Base-by-base conservation (phyloP, 441 rosid species). In the Breynia disticha region DNA sequence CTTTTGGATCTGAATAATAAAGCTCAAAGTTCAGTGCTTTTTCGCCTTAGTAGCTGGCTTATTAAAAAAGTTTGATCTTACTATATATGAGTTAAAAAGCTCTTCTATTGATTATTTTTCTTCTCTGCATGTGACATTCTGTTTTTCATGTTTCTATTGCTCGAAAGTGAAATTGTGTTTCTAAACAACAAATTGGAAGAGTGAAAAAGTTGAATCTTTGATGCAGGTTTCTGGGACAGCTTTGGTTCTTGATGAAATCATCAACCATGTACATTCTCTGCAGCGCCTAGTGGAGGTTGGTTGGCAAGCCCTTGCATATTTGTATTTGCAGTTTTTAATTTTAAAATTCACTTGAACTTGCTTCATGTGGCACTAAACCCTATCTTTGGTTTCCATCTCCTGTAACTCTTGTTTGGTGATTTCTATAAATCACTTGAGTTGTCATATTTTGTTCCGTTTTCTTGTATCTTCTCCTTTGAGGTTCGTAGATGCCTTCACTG, bases 191-290 rank as follows among this genome's bases (percentile, higher is more conserved):
- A 15, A 17, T 16, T 21, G 43, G 62, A 63, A 46, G 38, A 28
- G 50, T n/a, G 16, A 6, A 39, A 61, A 55, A 37, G 46, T 37
- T 65, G 55, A n/a, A 46, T 41, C 54, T 74, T 47, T 56, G 65
- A 19, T 73, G 84, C 84, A 88, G 96, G 85, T 88, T 48, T 79
- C 91, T 44, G 95, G 96, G 48, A 88, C 95, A 45, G 96, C 96
- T 19, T 68, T 80, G 64, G 95, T 88, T 63, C 71, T 88, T 56
- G 96, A 85, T 72, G 91, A 88, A 67, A 88, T 88, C 57, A 88
- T 88, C 64, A 88, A 81, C 65, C 96, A 88, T 45, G 96, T 88
- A 39, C 96, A 85, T 61, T 79, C 79, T 16, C 63, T 88, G 58
- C 96, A 88, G 65, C 82, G 69, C 56, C 89, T 85, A 78, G 96